Percentiles rank a stretch among this genome's conserved stretches.
Evolutionary conservation across 2,329 filamentous ascomycete genomes (phyloP).

Genomic region (Intubia oerlemansii): DNA sequence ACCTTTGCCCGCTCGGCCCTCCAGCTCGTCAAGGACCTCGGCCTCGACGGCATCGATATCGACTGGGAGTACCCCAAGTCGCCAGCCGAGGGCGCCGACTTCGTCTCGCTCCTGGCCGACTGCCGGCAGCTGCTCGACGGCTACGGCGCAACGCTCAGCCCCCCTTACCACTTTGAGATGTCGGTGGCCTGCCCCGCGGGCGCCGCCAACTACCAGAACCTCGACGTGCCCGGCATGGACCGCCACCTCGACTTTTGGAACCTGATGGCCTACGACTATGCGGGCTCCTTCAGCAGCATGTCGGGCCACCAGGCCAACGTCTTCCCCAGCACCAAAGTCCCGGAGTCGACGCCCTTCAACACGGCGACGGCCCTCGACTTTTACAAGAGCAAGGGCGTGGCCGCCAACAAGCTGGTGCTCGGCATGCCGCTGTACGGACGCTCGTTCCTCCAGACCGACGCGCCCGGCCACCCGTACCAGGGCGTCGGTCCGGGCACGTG

Average conservation of each 20-base stretch:
- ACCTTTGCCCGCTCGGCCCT: slow-evolving; percentile 57
- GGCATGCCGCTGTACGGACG: slow-evolving; percentile 89
- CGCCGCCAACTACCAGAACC: slow-evolving; percentile 36
- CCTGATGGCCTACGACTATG: slow-evolving; percentile 76
- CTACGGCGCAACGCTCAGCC: slow-evolving; percentile 24
- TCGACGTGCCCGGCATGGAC: slow-evolving; percentile 45
- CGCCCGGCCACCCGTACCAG: slow-evolving; percentile 44
- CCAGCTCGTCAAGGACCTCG: slow-evolving; percentile 55
- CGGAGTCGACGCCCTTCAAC: slow-evolving; percentile 55
- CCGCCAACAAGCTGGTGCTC: slow-evolving; percentile 54
- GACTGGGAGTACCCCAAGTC: slow-evolving; percentile 48
- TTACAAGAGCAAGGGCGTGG: slow-evolving; percentile 46
- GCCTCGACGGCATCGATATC: slow-evolving; percentile 39
- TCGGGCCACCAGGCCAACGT: slow-evolving; percentile 71
- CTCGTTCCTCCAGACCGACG: slow-evolving; percentile 59
- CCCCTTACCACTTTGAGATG: slow-evolving; percentile 35
- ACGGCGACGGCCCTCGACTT: slow-evolving; percentile 47
- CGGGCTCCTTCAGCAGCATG: slow-evolving; percentile 55
- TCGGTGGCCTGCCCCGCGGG: slow-evolving; percentile 44
- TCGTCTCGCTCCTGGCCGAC: slow-evolving; percentile 34
- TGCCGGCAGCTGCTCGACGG: slow-evolving; percentile 35
- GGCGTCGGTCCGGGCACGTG: slow-evolving; percentile 64
- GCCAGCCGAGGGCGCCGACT: slow-evolving; percentile 30
- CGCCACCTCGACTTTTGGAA: slow-evolving; percentile 52
- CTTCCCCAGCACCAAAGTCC: slow-evolving; percentile 23